phyloP scores from a whole-genome alignment of 768 basidiomycete species.

The Gloeopeniophorella convolvens region DNA sequence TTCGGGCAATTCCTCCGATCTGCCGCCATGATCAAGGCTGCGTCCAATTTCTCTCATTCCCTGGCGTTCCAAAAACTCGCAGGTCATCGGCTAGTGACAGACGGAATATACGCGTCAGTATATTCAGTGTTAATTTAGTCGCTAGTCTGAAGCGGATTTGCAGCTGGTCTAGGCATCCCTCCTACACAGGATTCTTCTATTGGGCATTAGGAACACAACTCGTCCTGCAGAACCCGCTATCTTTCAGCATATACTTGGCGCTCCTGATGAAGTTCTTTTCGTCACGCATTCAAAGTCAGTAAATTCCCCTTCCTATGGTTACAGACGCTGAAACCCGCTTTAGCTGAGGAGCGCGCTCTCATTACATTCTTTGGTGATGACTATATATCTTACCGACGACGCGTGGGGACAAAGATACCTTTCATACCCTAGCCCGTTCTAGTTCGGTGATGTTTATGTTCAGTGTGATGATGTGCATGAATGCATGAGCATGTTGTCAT shows the following conservation, averaged over 20 bases:
- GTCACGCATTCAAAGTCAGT: slow-evolving; percentile 68
- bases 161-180: slow-evolving; percentile 90
- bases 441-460: not conserved
- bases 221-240: slow-evolving; percentile 79
- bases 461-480: not conserved
- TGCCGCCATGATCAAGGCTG: slow-evolving; percentile 93
- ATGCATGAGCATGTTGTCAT: slow-evolving; percentile 26
- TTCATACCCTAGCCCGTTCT: slow-evolving; percentile 52
- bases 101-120: slow-evolving; percentile 82
- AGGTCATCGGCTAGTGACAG: slow-evolving; percentile 75
- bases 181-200: slow-evolving; percentile 95
- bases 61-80: slow-evolving; percentile 71
- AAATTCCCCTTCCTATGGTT: not conserved
- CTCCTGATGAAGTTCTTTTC: slow-evolving; percentile 88
- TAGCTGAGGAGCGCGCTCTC: slow-evolving; percentile 79
- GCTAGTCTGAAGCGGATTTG: slow-evolving; percentile 1
- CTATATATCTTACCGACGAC: slow-evolving; percentile 67
- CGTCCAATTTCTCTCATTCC: slow-evolving; percentile 87
- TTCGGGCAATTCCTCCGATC: slow-evolving; percentile 78
- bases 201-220: slow-evolving; percentile 96
- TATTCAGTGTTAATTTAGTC: not conserved
- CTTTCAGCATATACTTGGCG: slow-evolving; percentile 55
- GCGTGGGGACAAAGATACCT: slow-evolving; percentile 85
- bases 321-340: not conserved
- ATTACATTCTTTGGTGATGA: slow-evolving; percentile 86